Evolutionary conservation across 768 basidiomycete species (phyloP), one percentile per base, ranked within the genome.

Genomic region (Termitomyces sp.): DNA sequence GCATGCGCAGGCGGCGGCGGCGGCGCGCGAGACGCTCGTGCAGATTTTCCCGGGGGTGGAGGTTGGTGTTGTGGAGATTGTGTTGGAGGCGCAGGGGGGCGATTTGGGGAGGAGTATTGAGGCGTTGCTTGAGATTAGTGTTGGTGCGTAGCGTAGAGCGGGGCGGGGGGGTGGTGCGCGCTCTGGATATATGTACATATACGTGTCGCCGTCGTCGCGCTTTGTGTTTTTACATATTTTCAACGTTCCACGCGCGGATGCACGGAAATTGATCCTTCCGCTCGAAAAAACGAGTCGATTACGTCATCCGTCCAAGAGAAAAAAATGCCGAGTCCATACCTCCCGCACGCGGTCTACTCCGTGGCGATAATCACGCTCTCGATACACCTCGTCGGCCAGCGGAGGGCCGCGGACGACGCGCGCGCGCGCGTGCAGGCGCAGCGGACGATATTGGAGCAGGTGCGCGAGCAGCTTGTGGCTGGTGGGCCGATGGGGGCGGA

Each of bases 21-120:
- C 90, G 3, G 80, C 91, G 51, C 74, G 79, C 55, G 85, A 86
- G 63, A 96, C 94, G 31, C 73, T 98, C 60, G 72, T 81, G 56
- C 92, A 95, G 72, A 96, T 96, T 60, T 98, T 98, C 80, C 94
- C 94, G 1, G 70, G 70, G 10, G 77, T 90, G 62, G 95, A 98
- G 66, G 69, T 70, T 47, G 95, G 95, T 70, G 84, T 97, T 33
- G 81, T 93, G 42, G 90, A 94, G 58, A 88, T 84, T 83, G 92
- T 98, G 36, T 73, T 96, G 57, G 94, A 96, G 68, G 92, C 91
- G 46, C 93, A 93, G 64, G 83, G 82, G 8, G 90, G 92, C 20
- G 93, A 97, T 74, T 68, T 97, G 57, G 94, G 93, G 42, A 84
- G 82, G 79, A 94, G 92, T 67, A 94, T 96, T 64, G 94, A 96